These are phyloP conservation scores for Cladosporium cucumerinum DNA, from an alignment of 2,329 filamentous ascomycete species.

Conservation along the genomic window DNA sequence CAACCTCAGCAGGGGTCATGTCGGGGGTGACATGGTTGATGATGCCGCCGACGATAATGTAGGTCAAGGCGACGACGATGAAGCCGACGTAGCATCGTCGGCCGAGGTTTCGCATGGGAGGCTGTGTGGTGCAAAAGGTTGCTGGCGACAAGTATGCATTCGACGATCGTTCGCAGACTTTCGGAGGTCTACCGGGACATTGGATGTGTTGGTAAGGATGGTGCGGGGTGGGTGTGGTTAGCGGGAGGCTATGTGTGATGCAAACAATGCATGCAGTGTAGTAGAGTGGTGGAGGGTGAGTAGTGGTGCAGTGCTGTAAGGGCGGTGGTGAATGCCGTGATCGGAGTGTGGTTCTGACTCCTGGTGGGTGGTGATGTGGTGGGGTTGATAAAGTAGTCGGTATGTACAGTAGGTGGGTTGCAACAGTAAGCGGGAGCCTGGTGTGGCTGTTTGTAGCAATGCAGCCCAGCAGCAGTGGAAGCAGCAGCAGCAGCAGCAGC, in stretches of 20 bases:
- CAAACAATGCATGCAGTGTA: neutral
- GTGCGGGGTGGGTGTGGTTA: neutral
- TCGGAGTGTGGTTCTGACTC: constrained; percentile 3
- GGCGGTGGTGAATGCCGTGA: constrained; percentile 15
- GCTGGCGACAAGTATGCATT: constrained; percentile 8
- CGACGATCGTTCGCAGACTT: constrained; percentile 2
- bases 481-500: too few species aligned
- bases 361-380: neutral
- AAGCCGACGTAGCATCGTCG: constrained; percentile 27
- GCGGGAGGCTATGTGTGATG: neutral
- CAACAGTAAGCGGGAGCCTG: neutral
- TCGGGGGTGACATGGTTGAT: constrained; percentile 26
- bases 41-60: constrained; percentile 31
- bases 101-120: constrained; percentile 23
- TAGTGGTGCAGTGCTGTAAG: constrained; percentile 1
- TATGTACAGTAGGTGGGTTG: neutral
- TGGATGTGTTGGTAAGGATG: constrained; percentile 5
- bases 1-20: constrained; percentile 22
- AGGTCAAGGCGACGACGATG: constrained; percentile 28
- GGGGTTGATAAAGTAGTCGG: neutral
- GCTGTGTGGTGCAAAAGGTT: neutral
- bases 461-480: neutral
- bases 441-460: neutral
- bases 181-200: neutral
- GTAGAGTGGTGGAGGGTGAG: neutral